Evolutionary conservation across 306 rosid genomes (phyloP), one percentile per base, ranked within the genome.

Genomic region (Quercus alba): DNA sequence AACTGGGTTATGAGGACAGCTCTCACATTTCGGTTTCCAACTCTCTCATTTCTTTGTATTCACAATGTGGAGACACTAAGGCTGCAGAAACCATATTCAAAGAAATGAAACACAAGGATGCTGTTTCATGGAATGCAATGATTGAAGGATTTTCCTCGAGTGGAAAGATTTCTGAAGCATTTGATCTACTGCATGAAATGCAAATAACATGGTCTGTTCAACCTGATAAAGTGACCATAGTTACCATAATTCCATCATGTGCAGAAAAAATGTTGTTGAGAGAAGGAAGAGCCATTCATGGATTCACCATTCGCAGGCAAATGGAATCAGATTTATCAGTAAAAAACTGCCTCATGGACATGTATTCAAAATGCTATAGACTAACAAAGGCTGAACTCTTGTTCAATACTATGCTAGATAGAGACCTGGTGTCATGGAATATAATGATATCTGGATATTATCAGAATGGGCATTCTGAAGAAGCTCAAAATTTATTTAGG

Each of bases 391-490:
- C 89, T 1, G 67, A 78, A 64, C 54, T 85, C 71, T 66, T 89
- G 85, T 89, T 89, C 81, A 68, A 61, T 79, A 83, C 83, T 44
- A 69, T 82, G 13, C 6, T 33, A 6, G 83, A 82, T 75, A 86
- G 81, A 83, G 92, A 87, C 87, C 63, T 86, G 75, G 85, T 87
- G 49, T 85, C 90, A 19, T 89, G 92, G 92, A 89, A 87, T 85
- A 76, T 77, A 70, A 89, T 89, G 92, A 87, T 89, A 71, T 87
- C 89, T 69, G 90, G 92, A 67, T 89, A 89, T 89, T 85, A 90
- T 57, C 83, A 63, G 52, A 87, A 89, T 81, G 84, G 84, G 23
- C 75, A 70, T 78, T 72, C 68, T 54, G 75, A 72, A 66, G 81
- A 87, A 79, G 90, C 92, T 83, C 86, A 80, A 72, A 71, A 18